A percentile compares a stretch with the other conserved stretches of the same genome.
phyloP scores from a whole-genome alignment of 805 yeast species.

The Saturnispora silvae region DNA sequence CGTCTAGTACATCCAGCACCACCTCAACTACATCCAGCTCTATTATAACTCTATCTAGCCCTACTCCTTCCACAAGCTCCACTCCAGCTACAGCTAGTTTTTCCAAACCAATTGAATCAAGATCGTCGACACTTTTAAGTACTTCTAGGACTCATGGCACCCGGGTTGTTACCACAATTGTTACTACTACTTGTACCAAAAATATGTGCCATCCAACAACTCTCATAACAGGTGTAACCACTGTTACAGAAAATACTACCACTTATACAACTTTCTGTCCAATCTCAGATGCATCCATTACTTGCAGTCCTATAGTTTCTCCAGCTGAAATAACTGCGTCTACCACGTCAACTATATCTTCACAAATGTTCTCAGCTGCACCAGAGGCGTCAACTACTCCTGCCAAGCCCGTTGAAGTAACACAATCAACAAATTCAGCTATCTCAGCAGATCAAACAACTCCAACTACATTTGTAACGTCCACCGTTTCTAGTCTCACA shows the following conservation, averaged over 20 bases:
- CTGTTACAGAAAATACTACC: conserved; percentile 8
- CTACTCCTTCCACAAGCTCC: background rate
- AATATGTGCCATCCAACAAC: conserved; percentile 7
- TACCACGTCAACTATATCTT: too few relatives aligned
- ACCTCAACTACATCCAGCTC: conserved; percentile 1
- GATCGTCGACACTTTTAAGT: background rate
- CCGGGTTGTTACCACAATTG: background rate
- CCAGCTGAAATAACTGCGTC: too few relatives aligned
- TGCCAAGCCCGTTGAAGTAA: background rate
- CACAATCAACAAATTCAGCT: background rate
- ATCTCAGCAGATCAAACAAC: background rate
- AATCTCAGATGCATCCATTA: background rate
- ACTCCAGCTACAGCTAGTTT: conserved; percentile 1
- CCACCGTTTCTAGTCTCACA: too few relatives aligned
- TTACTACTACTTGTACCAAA: conserved; percentile 1
- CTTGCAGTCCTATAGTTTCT: too few relatives aligned
- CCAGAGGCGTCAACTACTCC: background rate
- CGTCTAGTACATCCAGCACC: background rate
- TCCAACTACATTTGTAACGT: background rate
- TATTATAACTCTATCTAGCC: conserved; percentile 18
- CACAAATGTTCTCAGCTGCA: too few relatives aligned
- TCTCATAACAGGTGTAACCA: conserved; percentile 12
- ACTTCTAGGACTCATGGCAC: background rate
- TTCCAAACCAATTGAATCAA: conserved; percentile 2
- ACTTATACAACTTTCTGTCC: background rate